phyloP scores from a whole-genome alignment of 441 rosid species.

The Geranium incanum region DNA sequence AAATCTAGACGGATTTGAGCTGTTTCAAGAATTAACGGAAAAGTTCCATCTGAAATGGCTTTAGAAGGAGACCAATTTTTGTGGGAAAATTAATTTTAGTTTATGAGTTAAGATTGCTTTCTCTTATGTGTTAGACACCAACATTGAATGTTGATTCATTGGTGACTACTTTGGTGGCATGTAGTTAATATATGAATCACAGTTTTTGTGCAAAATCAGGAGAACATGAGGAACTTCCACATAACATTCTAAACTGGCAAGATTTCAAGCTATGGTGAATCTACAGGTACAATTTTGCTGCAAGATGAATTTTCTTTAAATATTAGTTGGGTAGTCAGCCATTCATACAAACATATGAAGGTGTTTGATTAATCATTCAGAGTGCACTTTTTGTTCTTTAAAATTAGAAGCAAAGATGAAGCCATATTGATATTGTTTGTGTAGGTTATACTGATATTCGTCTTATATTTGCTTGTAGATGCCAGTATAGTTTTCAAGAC shows the following conservation, averaged over 20 bases:
- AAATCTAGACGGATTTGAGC: background rate
- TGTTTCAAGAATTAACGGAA: background rate
- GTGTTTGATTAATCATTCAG: background rate
- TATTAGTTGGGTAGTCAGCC: background rate
- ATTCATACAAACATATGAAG: background rate
- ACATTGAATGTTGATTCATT: background rate
- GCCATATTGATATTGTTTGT: background rate
- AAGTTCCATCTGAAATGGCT: background rate
- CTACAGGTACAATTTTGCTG: background rate
- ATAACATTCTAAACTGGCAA: background rate
- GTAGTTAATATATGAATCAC: background rate
- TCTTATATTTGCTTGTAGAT: background rate
- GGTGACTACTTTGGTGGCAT: background rate
- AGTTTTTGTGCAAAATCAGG: conserved; percentile 4
- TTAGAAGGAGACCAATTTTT: background rate
- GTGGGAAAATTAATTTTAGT: background rate
- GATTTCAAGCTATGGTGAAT: background rate
- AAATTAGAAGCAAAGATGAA: background rate
- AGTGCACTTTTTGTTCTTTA: background rate
- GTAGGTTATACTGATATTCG: background rate
- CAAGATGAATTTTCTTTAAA: background rate
- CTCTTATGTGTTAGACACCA: background rate
- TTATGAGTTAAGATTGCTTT: background rate
- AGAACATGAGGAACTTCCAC: background rate
- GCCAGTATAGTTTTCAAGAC: background rate